These are phyloP conservation scores for Neocatenulostroma microsporum DNA, from an alignment of 2,329 filamentous ascomycete species.

Conservation along the genomic window DNA sequence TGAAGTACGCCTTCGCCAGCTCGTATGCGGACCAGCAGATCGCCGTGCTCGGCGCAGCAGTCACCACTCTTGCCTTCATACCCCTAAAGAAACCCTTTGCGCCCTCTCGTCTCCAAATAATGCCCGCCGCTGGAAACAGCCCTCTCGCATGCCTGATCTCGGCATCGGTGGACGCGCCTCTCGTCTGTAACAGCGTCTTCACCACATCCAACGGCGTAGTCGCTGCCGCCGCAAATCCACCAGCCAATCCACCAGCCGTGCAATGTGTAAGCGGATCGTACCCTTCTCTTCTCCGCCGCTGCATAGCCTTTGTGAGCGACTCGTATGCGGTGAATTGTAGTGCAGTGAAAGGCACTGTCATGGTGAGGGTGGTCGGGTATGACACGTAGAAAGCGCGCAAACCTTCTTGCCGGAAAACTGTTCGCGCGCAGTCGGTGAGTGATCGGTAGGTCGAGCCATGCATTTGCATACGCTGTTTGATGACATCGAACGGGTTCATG, in stretches of 20 bases:
- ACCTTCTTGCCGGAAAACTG: slow-evolving; percentile 82
- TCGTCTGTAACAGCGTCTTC: slow-evolving; percentile 93
- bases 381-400: slow-evolving; percentile 93
- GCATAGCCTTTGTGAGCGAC: slow-evolving; percentile 88
- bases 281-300: slow-evolving; percentile 45
- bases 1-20: slow-evolving; percentile 62
- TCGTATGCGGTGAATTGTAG: slow-evolving; percentile 98
- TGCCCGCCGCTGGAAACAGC: slow-evolving; percentile 66
- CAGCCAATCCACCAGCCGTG: slow-evolving; percentile 58
- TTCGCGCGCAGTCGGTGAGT: slow-evolving; percentile 76
- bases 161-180: slow-evolving; percentile 70
- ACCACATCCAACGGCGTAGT: slow-evolving; percentile 97
- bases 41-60: slow-evolving; percentile 97
- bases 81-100: slow-evolving; percentile 86
- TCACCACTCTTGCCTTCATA: slow-evolving; percentile 81
- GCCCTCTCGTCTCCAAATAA: slow-evolving; percentile 79
- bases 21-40: slow-evolving; percentile 88
- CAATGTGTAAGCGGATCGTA: slow-evolving; percentile 80
- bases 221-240: slow-evolving; percentile 84
- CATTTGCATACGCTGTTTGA: slow-evolving; percentile 99
- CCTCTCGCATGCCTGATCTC: slow-evolving; percentile 82
- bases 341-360: slow-evolving; percentile 97
- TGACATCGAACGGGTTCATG: slow-evolving; percentile 99
- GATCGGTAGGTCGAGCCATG: slow-evolving; percentile 89
- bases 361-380: slow-evolving; percentile 93